Evolutionary conservation across 768 basidiomycete genomes (phyloP).

Genomic region (Suillus subaureus): DNA sequence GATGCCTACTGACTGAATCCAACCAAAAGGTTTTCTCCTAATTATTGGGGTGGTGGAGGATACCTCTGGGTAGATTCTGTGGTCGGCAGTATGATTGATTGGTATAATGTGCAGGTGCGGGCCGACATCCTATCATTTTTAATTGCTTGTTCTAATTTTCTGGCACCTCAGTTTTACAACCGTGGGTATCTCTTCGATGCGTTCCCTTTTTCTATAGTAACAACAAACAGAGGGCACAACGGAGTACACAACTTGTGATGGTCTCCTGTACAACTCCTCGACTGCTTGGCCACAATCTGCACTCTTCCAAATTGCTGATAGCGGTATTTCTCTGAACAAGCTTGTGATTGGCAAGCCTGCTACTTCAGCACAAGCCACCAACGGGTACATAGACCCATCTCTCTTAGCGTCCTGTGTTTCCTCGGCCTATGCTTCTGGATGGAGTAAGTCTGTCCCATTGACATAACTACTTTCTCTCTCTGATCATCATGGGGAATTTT

Average conservation of each 20-base stretch:
- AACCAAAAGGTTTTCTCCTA: conserved; percentile 33
- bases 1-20: background rate
- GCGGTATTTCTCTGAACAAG: conserved; percentile 48
- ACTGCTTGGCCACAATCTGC: conserved; percentile 63
- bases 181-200: conserved; percentile 18
- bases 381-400: conserved; percentile 59
- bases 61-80: conserved; percentile 39
- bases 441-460: conserved; percentile 51
- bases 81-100: conserved; percentile 44
- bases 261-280: conserved; percentile 61
- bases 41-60: conserved; percentile 37
- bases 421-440: conserved; percentile 62
- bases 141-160: background rate
- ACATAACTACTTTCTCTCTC: background rate
- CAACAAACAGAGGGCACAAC: conserved; percentile 50
- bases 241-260: conserved; percentile 66
- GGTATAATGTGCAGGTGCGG: conserved; percentile 48
- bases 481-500: conserved; percentile 2
- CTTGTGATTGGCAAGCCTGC: conserved; percentile 61
- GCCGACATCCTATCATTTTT: background rate
- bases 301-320: conserved; percentile 53
- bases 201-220: background rate
- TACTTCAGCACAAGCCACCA: conserved; percentile 42
- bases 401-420: conserved; percentile 61
- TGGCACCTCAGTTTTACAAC: conserved; percentile 28